phyloP scores from a whole-genome alignment of 345 rosid species.

The Kernera saxatilis region DNA sequence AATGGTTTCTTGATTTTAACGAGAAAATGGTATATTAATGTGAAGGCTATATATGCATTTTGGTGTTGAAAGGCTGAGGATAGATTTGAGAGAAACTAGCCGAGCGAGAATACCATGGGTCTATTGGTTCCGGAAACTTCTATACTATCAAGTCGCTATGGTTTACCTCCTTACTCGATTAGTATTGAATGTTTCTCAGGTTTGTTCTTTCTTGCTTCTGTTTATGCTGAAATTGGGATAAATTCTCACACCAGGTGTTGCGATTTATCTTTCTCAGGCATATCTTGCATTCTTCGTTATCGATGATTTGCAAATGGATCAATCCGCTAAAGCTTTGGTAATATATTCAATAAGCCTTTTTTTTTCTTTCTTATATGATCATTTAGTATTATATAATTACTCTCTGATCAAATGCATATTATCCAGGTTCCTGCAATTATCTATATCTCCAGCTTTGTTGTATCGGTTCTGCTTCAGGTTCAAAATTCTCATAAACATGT shows the following conservation, averaged over 20 bases:
- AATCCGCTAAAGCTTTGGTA: constrained; percentile 95
- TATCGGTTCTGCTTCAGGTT: constrained; percentile 85
- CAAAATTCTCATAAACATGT: neutral
- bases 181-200: constrained; percentile 88
- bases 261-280: constrained; percentile 44
- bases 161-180: constrained; percentile 87
- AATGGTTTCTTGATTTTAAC: neutral
- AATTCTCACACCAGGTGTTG: constrained; percentile 13
- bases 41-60: neutral
- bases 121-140: constrained; percentile 78
- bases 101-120: constrained; percentile 70
- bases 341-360: neutral
- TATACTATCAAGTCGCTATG: constrained; percentile 91
- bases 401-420: constrained; percentile 8
- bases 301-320: constrained; percentile 71
- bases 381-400: neutral
- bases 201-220: constrained; percentile 23
- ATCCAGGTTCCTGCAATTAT: constrained; percentile 87
- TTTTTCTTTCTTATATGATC: neutral
- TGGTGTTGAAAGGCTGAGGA: constrained; percentile 43
- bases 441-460: constrained; percentile 76
- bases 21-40: neutral
- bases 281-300: constrained; percentile 92
- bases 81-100: constrained; percentile 31
- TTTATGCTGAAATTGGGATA: neutral